phyloP scores from a whole-genome alignment of 2,329 filamentous ascomycete species.

The Neonectria neomacrospora region DNA sequence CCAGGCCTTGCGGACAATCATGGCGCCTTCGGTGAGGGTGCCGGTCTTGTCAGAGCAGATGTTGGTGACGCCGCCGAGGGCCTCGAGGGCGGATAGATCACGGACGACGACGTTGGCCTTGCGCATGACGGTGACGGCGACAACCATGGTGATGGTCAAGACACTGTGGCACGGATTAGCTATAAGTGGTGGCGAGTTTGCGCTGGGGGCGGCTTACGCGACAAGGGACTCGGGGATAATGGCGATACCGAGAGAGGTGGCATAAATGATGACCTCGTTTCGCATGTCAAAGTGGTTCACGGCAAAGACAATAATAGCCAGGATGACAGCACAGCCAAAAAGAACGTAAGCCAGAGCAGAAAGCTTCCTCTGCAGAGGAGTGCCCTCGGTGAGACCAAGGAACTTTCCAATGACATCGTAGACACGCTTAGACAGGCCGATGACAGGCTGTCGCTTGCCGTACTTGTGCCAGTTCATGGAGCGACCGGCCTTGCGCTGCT shows the following conservation, averaged over 20 bases:
- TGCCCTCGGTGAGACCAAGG: slow-evolving; percentile 72
- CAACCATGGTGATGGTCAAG: slow-evolving; percentile 76
- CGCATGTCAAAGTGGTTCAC: slow-evolving; percentile 64
- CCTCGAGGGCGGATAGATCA: slow-evolving; percentile 74
- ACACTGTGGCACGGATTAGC: slow-evolving; percentile 53
- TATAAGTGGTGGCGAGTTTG: too few species aligned
- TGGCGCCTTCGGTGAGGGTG: slow-evolving; percentile 74
- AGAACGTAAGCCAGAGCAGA: slow-evolving; percentile 81
- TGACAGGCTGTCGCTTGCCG: slow-evolving; percentile 60
- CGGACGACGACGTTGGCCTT: slow-evolving; percentile 73
- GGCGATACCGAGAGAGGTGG: slow-evolving; percentile 68
- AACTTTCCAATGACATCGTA: slow-evolving; percentile 66
- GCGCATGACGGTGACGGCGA: slow-evolving; percentile 72
- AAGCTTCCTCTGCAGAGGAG: slow-evolving; percentile 81
- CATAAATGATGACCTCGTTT: slow-evolving; percentile 67
- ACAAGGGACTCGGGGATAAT: slow-evolving; percentile 74
- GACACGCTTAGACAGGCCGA: slow-evolving; percentile 59
- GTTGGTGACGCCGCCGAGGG: slow-evolving; percentile 76
- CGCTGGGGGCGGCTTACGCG: slow-evolving; percentile 60
- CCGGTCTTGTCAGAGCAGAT: slow-evolving; percentile 81
- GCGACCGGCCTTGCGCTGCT: slow-evolving; percentile 65
- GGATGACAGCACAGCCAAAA: slow-evolving; percentile 73
- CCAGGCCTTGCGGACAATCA: slow-evolving; percentile 76
- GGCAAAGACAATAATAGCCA: slow-evolving; percentile 68
- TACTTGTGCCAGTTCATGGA: slow-evolving; percentile 66